phyloP scores from a whole-genome alignment of 1,284 basidiomycete species.

The Taiwanofungus camphoratus region DNA sequence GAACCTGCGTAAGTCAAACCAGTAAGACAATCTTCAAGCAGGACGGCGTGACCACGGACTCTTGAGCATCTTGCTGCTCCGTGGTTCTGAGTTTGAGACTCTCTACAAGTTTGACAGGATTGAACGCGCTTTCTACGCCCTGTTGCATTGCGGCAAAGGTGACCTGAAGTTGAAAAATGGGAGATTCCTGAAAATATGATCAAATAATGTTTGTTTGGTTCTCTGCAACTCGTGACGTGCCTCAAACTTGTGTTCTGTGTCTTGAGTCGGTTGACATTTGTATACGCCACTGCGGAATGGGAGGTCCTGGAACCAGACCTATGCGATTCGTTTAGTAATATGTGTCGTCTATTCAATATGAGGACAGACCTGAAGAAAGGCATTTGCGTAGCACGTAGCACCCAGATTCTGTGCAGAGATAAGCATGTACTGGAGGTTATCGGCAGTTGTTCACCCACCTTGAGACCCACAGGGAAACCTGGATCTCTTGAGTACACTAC shows the following conservation, averaged over 20 bases:
- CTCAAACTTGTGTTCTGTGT: constrained; percentile 46
- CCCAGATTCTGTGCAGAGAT: constrained; percentile 67
- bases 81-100: constrained; percentile 72
- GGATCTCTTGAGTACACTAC: constrained; percentile 40
- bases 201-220: not conserved
- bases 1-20: constrained; percentile 51
- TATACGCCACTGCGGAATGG: constrained; percentile 56
- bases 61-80: constrained; percentile 92
- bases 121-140: constrained; percentile 63
- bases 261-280: constrained; percentile 45
- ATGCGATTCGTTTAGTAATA: not conserved
- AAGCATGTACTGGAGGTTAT: not conserved
- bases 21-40: constrained; percentile 10
- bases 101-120: constrained; percentile 79
- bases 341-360: too few relatives aligned
- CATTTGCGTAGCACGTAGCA: constrained; percentile 91
- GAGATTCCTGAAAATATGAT: constrained; percentile 58
- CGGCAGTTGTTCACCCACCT: constrained; percentile 37
- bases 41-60: constrained; percentile 61
- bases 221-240: constrained; percentile 28
- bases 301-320: constrained; percentile 62
- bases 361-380: constrained; percentile 71
- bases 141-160: constrained; percentile 81
- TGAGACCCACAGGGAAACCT: constrained; percentile 72
- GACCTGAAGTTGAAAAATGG: constrained; percentile 68